phyloP scores from a whole-genome alignment of 2,329 filamentous ascomycete genomes.

The Fonsecaea nubica region DNA sequence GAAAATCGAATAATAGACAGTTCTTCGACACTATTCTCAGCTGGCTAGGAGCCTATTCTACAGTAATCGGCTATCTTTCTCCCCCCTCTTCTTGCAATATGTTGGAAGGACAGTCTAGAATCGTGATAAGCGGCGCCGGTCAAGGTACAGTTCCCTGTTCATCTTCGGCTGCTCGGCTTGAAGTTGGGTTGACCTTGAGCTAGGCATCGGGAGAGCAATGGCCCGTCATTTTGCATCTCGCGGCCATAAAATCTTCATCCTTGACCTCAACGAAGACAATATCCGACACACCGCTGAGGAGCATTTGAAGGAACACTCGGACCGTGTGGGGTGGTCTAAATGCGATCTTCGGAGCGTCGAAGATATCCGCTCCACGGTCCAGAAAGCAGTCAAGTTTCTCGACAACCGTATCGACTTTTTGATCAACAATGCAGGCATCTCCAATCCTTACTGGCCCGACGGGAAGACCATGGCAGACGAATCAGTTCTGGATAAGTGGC shows the following conservation, averaged over 20 bases:
- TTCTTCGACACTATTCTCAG: background rate
- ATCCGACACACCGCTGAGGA: slow-evolving; percentile 46
- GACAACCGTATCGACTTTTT: slow-evolving; percentile 50
- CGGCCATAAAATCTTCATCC: slow-evolving; percentile 55
- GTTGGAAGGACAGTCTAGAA: slow-evolving; percentile 25
- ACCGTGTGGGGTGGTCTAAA: slow-evolving; percentile 46
- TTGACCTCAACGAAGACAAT: slow-evolving; percentile 53
- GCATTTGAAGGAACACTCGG: slow-evolving; percentile 43
- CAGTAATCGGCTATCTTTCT: background rate
- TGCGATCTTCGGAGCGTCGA: slow-evolving; percentile 53
- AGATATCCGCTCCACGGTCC: slow-evolving; percentile 47
- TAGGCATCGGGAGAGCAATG: slow-evolving; percentile 55
- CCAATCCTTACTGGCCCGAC: slow-evolving; percentile 50
- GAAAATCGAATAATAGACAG: background rate
- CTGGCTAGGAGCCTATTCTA: background rate
- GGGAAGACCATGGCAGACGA: slow-evolving; percentile 56
- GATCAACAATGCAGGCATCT: slow-evolving; percentile 51
- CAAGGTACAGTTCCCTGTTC: slow-evolving; percentile 26
- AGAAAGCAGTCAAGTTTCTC: slow-evolving; percentile 47
- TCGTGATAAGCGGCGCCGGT: slow-evolving; percentile 34
- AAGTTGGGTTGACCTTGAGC: background rate
- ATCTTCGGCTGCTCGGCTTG: background rate
- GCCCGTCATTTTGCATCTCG: slow-evolving; percentile 51
- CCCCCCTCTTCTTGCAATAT: slow-evolving; percentile 4
- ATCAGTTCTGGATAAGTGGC: slow-evolving; percentile 53